Conservation (phyloP, 352 stramenopile species). For the Globisporangium splendens region DNA sequence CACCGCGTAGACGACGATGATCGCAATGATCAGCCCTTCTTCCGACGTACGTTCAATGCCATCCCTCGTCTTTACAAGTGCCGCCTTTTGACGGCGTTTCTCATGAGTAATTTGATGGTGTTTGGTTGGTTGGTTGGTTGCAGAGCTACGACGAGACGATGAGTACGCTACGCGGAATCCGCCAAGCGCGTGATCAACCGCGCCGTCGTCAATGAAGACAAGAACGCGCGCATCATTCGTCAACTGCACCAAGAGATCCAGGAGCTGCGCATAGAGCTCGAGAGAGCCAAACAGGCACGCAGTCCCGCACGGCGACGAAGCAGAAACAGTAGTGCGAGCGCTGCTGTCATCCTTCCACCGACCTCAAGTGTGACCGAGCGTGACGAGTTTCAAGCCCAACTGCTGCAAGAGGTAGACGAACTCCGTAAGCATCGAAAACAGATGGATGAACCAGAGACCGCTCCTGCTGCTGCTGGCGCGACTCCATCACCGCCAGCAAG, state of each 20-base stretch:
- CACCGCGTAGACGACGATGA: conserved; percentile 71
- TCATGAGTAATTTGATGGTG: no score
- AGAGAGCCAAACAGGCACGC: conserved; percentile 16
- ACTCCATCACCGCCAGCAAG: no score
- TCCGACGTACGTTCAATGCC: conserved; percentile 62
- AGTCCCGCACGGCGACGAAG: conserved; percentile 21
- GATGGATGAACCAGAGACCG: not conserved
- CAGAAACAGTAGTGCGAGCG: conserved; percentile 15
- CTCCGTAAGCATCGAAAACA: conserved; percentile 30
- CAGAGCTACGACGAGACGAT: conserved; percentile 85
- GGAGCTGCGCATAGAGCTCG: conserved; percentile 43
- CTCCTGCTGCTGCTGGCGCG: not conserved
- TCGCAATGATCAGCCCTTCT: conserved; percentile 78
- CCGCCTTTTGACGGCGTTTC: not conserved
- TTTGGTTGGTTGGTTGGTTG: no score
- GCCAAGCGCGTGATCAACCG: conserved; percentile 84
- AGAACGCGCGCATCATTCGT: conserved; percentile 74
- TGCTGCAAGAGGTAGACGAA: conserved; percentile 48
- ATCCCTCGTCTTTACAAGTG: not conserved
- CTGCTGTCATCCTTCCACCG: conserved; percentile 21
- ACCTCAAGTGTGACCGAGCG: conserved; percentile 28
- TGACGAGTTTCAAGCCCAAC: conserved; percentile 41
- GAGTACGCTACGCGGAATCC: conserved; percentile 81
- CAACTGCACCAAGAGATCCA: conserved; percentile 73
- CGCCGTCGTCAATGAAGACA: conserved; percentile 79